Evolutionary conservation across 2,329 filamentous ascomycete species (phyloP).

Genomic region (Huntiella bhutanensis): DNA sequence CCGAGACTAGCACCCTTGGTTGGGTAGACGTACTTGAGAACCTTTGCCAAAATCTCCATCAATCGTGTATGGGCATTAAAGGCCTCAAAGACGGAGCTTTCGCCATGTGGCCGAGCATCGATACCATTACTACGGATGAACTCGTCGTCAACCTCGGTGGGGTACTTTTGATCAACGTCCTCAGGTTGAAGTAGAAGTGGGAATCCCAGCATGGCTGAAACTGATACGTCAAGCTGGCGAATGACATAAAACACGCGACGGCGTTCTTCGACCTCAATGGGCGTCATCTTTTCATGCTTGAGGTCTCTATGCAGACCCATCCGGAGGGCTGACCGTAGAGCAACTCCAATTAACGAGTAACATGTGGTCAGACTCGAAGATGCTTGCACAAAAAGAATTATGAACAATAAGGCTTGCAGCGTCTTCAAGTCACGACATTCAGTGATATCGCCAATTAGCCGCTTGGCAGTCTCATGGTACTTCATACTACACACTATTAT

Average conservation of each 20-base stretch:
- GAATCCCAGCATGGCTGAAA: slow-evolving; percentile 47
- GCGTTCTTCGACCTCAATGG: slow-evolving; percentile 44
- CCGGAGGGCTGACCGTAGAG: slow-evolving; percentile 53
- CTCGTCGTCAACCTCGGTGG: slow-evolving; percentile 46
- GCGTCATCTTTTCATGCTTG: slow-evolving; percentile 39
- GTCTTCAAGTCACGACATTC: slow-evolving; percentile 57
- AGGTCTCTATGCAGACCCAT: slow-evolving; percentile 63
- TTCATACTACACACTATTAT: slow-evolving; percentile 34
- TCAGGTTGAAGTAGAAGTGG: slow-evolving; percentile 43
- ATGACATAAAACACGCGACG: slow-evolving; percentile 49
- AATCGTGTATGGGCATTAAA: slow-evolving; percentile 47
- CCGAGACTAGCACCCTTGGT: slow-evolving; percentile 17
- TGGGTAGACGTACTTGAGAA: slow-evolving; percentile 45
- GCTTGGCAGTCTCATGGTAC: slow-evolving; percentile 51
- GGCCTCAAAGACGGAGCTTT: slow-evolving; percentile 41
- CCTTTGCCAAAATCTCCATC: slow-evolving; percentile 44
- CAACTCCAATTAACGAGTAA: slow-evolving; percentile 65
- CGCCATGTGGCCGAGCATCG: slow-evolving; percentile 32
- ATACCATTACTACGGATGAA: slow-evolving; percentile 43
- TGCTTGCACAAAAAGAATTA: slow-evolving; percentile 64
- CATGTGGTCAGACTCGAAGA: slow-evolving; percentile 63
- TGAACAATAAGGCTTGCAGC: slow-evolving; percentile 57
- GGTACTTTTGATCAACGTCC: slow-evolving; percentile 47
- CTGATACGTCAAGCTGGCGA: slow-evolving; percentile 51
- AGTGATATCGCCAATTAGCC: slow-evolving; percentile 44